Evolutionary conservation across 2,329 filamentous ascomycete genomes (phyloP).

Genomic region (Emergomyces africanus): DNA sequence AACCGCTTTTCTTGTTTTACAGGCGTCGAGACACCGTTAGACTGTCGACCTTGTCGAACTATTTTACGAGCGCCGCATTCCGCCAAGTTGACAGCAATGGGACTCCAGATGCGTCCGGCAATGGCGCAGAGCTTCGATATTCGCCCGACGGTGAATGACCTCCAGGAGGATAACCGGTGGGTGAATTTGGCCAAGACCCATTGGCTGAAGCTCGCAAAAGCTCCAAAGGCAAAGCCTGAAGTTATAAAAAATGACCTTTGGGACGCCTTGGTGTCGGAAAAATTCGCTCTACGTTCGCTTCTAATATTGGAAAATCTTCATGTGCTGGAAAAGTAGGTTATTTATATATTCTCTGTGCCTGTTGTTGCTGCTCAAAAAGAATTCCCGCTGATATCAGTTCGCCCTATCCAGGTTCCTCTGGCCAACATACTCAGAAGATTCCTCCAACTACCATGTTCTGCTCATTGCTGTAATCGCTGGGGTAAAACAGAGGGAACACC

Average conservation of each 20-base stretch:
- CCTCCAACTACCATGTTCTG: slow-evolving; percentile 84
- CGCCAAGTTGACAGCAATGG: slow-evolving; percentile 17
- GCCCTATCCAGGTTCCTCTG: slow-evolving; percentile 62
- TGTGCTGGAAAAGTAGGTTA: slow-evolving; percentile 61
- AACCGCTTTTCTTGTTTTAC: neutral
- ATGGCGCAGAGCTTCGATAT: slow-evolving; percentile 46
- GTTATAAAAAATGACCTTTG: slow-evolving; percentile 80
- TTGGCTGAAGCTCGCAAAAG: slow-evolving; percentile 63
- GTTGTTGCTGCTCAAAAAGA: neutral
- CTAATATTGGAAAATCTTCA: slow-evolving; percentile 81
- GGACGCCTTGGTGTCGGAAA: slow-evolving; percentile 71
- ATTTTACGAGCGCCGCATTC: neutral
- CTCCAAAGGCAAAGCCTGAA: slow-evolving; percentile 65
- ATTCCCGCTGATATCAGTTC: slow-evolving; percentile 12
- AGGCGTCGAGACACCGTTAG: neutral
- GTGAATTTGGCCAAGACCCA: slow-evolving; percentile 64
- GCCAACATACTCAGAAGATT: slow-evolving; percentile 80
- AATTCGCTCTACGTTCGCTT: slow-evolving; percentile 65
- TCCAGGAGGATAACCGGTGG: slow-evolving; percentile 35
- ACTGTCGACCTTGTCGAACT: neutral
- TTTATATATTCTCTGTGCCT: neutral
- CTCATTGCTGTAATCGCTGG: slow-evolving; percentile 76
- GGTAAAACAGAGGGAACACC: slow-evolving; percentile 73
- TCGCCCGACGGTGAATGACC: slow-evolving; percentile 30
- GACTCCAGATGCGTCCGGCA: slow-evolving; percentile 32